Conservation (phyloP, 768 basidiomycete species). For the Dioszegia crocea region DNA sequence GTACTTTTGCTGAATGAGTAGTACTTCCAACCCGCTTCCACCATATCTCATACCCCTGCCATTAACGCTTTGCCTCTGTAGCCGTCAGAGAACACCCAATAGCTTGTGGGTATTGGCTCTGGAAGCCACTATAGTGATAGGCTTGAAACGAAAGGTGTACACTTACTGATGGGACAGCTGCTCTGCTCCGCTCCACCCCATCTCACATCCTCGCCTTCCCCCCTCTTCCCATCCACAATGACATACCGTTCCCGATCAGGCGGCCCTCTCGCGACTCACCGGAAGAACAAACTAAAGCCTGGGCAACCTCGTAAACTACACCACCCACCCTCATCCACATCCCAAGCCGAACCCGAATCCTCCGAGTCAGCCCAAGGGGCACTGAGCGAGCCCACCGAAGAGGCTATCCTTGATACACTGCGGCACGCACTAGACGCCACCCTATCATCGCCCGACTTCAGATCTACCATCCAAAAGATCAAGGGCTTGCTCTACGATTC, state of each 20-base stretch:
- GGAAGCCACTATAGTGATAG: too few species aligned
- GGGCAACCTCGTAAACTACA: constrained; percentile 27
- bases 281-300: constrained; percentile 5
- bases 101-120: too few species aligned
- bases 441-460: constrained; percentile 25
- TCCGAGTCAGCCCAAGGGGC: constrained; percentile 9
- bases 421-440: constrained; percentile 22
- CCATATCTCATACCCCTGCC: too few species aligned
- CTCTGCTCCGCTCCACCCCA: neutral
- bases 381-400: constrained; percentile 29
- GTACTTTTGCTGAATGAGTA: too few species aligned
- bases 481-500: constrained; percentile 45
- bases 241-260: constrained; percentile 37
- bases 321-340: constrained; percentile 29
- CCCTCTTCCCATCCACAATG: constrained; percentile 18
- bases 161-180: neutral
- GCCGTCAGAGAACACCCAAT: too few species aligned
- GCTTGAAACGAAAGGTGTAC: too few species aligned
- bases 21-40: too few species aligned
- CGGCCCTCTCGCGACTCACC: constrained; percentile 25
- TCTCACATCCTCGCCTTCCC: neutral
- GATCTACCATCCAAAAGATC: constrained; percentile 37
- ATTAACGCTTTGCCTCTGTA: too few species aligned
- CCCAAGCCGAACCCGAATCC: neutral
- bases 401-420: constrained; percentile 32